Percentiles rank a stretch among this genome's conserved stretches.
Conservation (phyloP, 2,329 filamentous ascomycete genomes). For the Fusarium torulosum region DNA sequence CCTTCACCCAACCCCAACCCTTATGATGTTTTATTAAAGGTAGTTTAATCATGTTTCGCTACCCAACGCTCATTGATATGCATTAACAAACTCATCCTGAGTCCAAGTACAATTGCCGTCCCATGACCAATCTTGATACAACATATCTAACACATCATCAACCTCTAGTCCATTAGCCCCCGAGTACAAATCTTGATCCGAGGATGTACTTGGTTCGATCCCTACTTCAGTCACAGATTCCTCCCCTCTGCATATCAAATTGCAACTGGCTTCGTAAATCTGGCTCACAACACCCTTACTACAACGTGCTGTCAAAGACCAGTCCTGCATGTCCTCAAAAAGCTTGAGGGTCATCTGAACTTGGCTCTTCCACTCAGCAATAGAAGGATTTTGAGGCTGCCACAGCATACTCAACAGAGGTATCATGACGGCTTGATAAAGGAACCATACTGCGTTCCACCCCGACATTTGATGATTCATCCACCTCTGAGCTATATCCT, state of each 20-base stretch:
- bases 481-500: constrained; percentile 8
- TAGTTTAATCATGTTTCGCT: no score
- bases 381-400: neutral
- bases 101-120: neutral
- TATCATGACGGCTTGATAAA: constrained; percentile 18
- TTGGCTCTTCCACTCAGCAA: neutral
- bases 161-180: constrained; percentile 9
- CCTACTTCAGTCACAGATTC: neutral
- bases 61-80: neutral
- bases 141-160: constrained; percentile 11
- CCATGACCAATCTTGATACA: constrained; percentile 11
- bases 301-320: constrained; percentile 6
- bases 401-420: constrained; percentile 5
- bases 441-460: constrained; percentile 17
- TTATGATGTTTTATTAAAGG: no score
- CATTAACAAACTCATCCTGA: neutral
- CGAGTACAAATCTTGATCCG: neutral
- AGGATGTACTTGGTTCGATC: neutral
- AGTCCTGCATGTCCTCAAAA: constrained; percentile 8
- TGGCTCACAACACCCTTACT: constrained; percentile 5
- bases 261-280: constrained; percentile 5
- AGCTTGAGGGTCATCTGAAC: neutral
- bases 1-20: no score
- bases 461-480: constrained; percentile 9
- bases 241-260: neutral